Evolutionary conservation across 2,329 filamentous ascomycete genomes (phyloP).

Genomic region (Scolecobasidium constrictum): DNA sequence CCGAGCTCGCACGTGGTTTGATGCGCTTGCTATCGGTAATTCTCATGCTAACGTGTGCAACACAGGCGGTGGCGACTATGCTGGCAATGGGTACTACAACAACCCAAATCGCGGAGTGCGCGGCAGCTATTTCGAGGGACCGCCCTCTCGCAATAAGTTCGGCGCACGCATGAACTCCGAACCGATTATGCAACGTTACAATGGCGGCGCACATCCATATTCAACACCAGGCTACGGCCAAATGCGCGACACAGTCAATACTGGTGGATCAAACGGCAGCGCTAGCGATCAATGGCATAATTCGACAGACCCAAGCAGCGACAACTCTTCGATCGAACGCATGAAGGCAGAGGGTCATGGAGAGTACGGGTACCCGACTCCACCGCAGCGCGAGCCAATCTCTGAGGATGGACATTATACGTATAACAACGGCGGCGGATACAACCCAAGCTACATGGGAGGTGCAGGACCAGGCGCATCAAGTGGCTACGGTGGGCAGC

Average conservation of each 20-base stretch:
- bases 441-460: constrained; percentile 2
- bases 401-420: constrained; percentile 8
- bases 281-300: constrained; percentile 54
- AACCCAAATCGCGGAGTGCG: constrained; percentile 18
- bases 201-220: constrained; percentile 34
- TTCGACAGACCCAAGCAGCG: constrained; percentile 82
- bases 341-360: constrained; percentile 33
- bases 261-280: constrained; percentile 61
- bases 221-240: constrained; percentile 53
- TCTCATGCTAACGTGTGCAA: too few relatives aligned
- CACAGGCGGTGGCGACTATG: constrained; percentile 4
- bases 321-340: constrained; percentile 84
- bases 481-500: constrained; percentile 16
- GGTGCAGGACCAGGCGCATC: background rate
- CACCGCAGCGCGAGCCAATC: constrained; percentile 5
- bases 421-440: background rate
- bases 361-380: constrained; percentile 11
- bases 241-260: constrained; percentile 80
- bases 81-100: constrained; percentile 9
- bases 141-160: constrained; percentile 24
- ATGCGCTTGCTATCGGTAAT: too few relatives aligned
- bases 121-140: constrained; percentile 33
- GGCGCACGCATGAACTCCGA: constrained; percentile 32
- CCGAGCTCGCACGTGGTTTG: too few relatives aligned
- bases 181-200: constrained; percentile 29